A percentile compares a stretch with the other conserved stretches of the same genome.
These are phyloP conservation scores for Vitis rotundifolia DNA, from an alignment of 164 flowering plant species.

Conservation along the genomic window DNA sequence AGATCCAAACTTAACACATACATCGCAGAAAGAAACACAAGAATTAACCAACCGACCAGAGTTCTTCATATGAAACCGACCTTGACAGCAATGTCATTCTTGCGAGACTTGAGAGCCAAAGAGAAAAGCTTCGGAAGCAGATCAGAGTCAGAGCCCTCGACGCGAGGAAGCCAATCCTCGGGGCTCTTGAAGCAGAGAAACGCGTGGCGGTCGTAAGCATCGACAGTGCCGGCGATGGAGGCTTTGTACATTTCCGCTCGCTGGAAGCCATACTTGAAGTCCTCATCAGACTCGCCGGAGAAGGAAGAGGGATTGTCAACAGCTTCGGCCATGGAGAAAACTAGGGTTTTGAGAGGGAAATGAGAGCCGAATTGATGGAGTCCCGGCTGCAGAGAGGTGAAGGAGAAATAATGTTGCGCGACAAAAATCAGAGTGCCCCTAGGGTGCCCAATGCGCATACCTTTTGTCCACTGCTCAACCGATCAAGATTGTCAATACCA, in stretches of 20 bases:
- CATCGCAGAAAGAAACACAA: background rate
- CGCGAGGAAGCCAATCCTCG: slow-evolving; percentile 64
- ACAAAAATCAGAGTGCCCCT: too few relatives aligned
- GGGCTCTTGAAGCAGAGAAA: slow-evolving; percentile 76
- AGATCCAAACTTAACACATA: background rate
- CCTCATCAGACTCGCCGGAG: slow-evolving; percentile 28
- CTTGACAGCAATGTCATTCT: slow-evolving; percentile 50
- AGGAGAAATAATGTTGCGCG: background rate
- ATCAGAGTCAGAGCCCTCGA: slow-evolving; percentile 59
- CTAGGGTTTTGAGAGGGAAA: too few relatives aligned
- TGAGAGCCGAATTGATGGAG: too few relatives aligned
- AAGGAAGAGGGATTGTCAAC: slow-evolving; percentile 3
- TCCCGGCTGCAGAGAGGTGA: background rate
- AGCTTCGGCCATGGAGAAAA: slow-evolving; percentile 21
- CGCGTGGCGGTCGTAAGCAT: slow-evolving; percentile 74
- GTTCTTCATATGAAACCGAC: slow-evolving; percentile 22
- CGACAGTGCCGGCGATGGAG: slow-evolving; percentile 59
- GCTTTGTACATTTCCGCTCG: slow-evolving; percentile 70
- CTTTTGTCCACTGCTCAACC: too few relatives aligned
- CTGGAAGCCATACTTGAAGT: slow-evolving; percentile 62
- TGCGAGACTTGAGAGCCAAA: slow-evolving; percentile 57
- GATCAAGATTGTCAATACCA: too few relatives aligned
- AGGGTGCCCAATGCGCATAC: too few relatives aligned
- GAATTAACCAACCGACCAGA: background rate
- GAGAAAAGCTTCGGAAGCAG: slow-evolving; percentile 62